Conservation (phyloP, 148 eudicot genomes). For the Chenopodium formosanum region DNA sequence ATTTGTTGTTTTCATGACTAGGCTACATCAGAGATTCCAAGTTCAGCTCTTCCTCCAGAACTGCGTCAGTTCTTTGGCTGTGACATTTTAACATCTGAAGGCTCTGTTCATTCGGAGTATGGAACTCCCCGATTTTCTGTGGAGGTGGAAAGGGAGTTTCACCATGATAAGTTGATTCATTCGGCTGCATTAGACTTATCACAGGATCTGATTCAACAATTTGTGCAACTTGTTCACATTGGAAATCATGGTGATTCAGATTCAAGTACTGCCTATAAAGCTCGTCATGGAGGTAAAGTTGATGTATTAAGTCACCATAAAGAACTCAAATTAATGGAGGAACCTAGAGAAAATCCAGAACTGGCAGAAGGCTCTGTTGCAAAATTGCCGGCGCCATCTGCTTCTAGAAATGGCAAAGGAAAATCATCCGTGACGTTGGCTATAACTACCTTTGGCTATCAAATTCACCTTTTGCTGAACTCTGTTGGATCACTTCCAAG, state of each 20-base stretch:
- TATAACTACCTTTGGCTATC: conserved; percentile 69
- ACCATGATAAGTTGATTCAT: conserved; percentile 45
- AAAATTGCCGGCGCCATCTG: conserved; percentile 29
- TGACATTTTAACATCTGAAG: conserved; percentile 33
- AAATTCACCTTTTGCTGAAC: conserved; percentile 94
- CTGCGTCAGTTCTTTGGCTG: conserved; percentile 62
- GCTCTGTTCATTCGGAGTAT: conserved; percentile 34
- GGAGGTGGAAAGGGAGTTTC: conserved; percentile 56
- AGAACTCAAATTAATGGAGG: conserved; percentile 33
- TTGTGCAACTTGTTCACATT: conserved; percentile 61
- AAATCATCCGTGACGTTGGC: conserved; percentile 61
- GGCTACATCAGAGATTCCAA: conserved; percentile 89
- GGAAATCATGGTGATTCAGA: conserved; percentile 38
- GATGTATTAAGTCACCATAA: conserved; percentile 14
- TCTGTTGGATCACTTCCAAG: conserved; percentile 97
- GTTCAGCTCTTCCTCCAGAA: conserved; percentile 49
- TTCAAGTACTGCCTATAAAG: conserved; percentile 21
- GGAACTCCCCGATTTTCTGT: conserved; percentile 54
- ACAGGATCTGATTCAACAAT: conserved; percentile 59
- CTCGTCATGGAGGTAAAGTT: conserved; percentile 31
- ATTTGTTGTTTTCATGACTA: conserved; percentile 29
- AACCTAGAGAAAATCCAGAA: conserved; percentile 26
- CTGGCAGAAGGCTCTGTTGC: conserved; percentile 31
- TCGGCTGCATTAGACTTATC: conserved; percentile 60
- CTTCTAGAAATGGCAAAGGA: conserved; percentile 44